Percentiles rank a stretch among this genome's conserved stretches.
Evolutionary conservation across 2,329 filamentous ascomycete genomes (phyloP).

Genomic region (Penicillium sp.): DNA sequence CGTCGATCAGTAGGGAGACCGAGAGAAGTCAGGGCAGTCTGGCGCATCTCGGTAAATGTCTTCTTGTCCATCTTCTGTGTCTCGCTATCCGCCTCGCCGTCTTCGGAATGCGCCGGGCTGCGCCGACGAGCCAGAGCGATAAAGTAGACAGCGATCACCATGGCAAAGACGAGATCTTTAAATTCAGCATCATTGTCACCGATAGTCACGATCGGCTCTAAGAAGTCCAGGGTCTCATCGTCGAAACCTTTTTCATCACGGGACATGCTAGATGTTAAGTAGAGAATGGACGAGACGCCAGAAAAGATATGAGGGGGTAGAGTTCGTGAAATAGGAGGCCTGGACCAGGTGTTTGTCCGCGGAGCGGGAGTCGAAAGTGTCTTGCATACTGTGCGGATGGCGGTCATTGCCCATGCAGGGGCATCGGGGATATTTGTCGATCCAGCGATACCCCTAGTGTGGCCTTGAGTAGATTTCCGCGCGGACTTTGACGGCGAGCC

Average conservation of each 20-base stretch:
- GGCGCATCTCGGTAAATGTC: conserved; percentile 39
- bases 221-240: conserved; percentile 31
- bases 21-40: conserved; percentile 35
- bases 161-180: conserved; percentile 35
- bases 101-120: conserved; percentile 18
- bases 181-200: conserved; percentile 47
- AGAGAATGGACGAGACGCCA: conserved; percentile 59
- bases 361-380: conserved; percentile 53
- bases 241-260: conserved; percentile 47
- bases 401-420: conserved; percentile 64
- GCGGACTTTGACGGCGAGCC: conserved; percentile 21
- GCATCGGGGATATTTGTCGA: conserved; percentile 37
- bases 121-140: conserved; percentile 49
- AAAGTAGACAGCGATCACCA: conserved; percentile 44
- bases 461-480: conserved; percentile 14
- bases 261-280: conserved; percentile 40
- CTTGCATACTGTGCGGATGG: conserved; percentile 61
- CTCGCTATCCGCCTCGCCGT: conserved; percentile 12
- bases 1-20: conserved; percentile 39
- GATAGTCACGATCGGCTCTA: conserved; percentile 36
- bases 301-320: conserved; percentile 69
- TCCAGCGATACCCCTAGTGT: conserved; percentile 17
- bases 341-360: conserved; percentile 33
- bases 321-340: conserved; percentile 38
- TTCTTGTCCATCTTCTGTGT: conserved; percentile 38